Evolutionary conservation across 2,329 filamentous ascomycete species (phyloP).

Genomic region (Alternaria brassicicola): DNA sequence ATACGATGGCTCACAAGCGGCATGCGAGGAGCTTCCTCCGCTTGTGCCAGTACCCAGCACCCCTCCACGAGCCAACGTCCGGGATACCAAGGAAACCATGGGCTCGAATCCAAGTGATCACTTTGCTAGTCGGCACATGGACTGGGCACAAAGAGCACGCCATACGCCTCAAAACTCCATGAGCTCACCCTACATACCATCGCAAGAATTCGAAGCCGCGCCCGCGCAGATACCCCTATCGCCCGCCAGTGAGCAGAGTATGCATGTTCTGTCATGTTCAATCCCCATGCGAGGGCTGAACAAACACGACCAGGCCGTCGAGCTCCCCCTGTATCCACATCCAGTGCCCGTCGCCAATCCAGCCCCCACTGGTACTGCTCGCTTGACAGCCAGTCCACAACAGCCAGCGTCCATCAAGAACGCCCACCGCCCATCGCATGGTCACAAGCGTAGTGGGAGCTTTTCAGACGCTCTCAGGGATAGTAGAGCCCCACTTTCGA

Average conservation of each 20-base stretch:
- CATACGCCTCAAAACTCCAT: constrained; percentile 48
- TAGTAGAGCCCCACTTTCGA: constrained; percentile 60
- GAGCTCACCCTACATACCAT: constrained; percentile 43
- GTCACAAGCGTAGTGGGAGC: constrained; percentile 85
- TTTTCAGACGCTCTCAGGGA: constrained; percentile 84
- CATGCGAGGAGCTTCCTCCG: constrained; percentile 28
- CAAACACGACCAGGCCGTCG: constrained; percentile 46
- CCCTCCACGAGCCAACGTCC: constrained; percentile 31
- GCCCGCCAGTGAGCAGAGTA: constrained; percentile 57
- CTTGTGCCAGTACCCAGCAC: constrained; percentile 27
- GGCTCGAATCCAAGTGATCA: constrained; percentile 48
- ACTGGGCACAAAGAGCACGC: constrained; percentile 45
- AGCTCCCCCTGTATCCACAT: constrained; percentile 49
- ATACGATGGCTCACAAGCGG: constrained; percentile 56
- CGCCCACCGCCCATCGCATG: constrained; percentile 41
- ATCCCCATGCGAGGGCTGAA: constrained; percentile 56
- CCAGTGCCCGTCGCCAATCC: constrained; percentile 44
- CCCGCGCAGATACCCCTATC: constrained; percentile 49
- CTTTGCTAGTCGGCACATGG: constrained; percentile 47
- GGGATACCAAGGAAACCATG: constrained; percentile 42
- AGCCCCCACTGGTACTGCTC: constrained; percentile 36
- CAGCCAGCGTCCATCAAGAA: constrained; percentile 35
- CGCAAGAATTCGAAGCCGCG: constrained; percentile 37
- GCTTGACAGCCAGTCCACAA: constrained; percentile 40
- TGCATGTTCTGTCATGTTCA: constrained; percentile 66